phyloP scores from a whole-genome alignment of 306 rosid species.

The Quercus rubra region DNA sequence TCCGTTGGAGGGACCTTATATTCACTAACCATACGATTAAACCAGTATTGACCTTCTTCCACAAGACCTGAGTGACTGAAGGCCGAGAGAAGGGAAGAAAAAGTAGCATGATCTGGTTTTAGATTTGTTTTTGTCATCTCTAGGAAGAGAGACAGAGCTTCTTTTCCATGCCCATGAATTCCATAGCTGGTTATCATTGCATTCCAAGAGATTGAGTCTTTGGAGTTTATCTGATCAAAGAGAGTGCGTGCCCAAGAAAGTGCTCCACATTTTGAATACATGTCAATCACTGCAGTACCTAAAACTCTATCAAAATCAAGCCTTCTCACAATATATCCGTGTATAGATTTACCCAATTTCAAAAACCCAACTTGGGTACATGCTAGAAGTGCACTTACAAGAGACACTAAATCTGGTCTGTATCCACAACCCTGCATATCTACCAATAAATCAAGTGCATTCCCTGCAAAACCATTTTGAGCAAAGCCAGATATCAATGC shows the following conservation, averaged over 20 bases:
- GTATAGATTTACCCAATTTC: too few relatives aligned
- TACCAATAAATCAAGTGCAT: constrained; percentile 29
- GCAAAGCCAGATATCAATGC: constrained; percentile 44
- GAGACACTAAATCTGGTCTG: constrained; percentile 30
- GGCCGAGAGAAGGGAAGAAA: constrained; percentile 48
- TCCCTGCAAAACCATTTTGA: constrained; percentile 40
- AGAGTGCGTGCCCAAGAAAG: constrained; percentile 32
- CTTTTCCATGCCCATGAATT: constrained; percentile 41
- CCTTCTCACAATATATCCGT: too few relatives aligned
- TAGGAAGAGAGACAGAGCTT: constrained; percentile 41
- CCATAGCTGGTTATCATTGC: constrained; percentile 46
- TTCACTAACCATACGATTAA: constrained; percentile 25
- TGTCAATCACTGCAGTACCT: constrained; percentile 43
- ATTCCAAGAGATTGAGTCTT: constrained; percentile 42
- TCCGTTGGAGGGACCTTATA: constrained; percentile 37
- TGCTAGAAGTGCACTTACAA: too few relatives aligned
- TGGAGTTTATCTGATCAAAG: constrained; percentile 29
- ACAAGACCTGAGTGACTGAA: constrained; percentile 50
- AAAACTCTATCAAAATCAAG: constrained; percentile 26
- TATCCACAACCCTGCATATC: constrained; percentile 37
- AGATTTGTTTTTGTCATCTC: constrained; percentile 26
- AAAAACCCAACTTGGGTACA: too few relatives aligned
- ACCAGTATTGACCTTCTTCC: constrained; percentile 42
- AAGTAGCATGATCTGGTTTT: constrained; percentile 48
- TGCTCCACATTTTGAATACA: constrained; percentile 50